A percentile compares a stretch with the other conserved stretches of the same genome.
Evolutionary conservation across 139 green algal genomes (phyloP).

Genomic region (Spirogloea muscicola): DNA sequence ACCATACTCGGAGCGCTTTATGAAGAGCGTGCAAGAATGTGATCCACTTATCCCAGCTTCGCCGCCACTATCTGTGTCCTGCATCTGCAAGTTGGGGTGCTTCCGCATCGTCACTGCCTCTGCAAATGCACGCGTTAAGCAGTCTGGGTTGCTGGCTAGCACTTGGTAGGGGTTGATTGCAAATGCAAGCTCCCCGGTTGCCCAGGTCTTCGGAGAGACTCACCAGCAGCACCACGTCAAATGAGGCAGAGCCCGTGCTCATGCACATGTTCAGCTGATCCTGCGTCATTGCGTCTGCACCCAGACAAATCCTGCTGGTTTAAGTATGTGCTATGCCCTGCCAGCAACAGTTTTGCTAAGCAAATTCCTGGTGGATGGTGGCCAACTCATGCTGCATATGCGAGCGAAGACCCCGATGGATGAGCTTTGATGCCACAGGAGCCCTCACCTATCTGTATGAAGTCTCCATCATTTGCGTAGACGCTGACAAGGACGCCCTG

Average conservation of each 20-base stretch:
- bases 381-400: too few relatives aligned
- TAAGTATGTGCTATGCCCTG: too few relatives aligned
- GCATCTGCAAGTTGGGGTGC: neutral
- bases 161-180: too few relatives aligned
- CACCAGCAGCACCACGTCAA: neutral
- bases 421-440: too few relatives aligned
- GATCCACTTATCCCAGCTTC: neutral
- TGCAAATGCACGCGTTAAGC: neutral
- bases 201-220: neutral
- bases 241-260: neutral
- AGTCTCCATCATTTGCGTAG: slow-evolving; percentile 25
- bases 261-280: neutral
- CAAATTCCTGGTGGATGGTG: too few relatives aligned
- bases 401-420: too few relatives aligned
- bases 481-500: slow-evolving; percentile 23
- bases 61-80: neutral
- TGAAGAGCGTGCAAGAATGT: neutral
- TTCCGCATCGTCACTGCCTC: too few relatives aligned
- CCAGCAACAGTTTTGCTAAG: too few relatives aligned
- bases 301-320: too few relatives aligned
- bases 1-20: neutral
- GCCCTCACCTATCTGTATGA: slow-evolving; percentile 26
- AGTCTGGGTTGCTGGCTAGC: neutral
- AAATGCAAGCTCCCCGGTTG: too few relatives aligned
- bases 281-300: slow-evolving; percentile 1